Conservation (phyloP, 805 yeast genomes). For the Wickerhamomyces xylosicus region DNA sequence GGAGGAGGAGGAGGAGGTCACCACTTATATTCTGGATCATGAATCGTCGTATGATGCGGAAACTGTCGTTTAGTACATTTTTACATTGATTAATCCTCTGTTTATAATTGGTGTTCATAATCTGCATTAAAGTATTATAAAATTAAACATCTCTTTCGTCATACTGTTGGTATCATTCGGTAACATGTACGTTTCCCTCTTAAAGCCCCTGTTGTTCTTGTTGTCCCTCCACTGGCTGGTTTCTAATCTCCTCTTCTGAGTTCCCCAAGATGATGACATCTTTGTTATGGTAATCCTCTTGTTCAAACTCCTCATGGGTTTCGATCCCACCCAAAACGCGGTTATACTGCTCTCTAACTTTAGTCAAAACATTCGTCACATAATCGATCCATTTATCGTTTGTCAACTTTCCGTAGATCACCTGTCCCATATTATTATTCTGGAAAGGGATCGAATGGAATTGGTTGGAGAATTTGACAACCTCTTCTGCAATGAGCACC, state of each 20-base stretch:
- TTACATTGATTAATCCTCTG: too few relatives aligned
- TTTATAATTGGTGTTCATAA: too few relatives aligned
- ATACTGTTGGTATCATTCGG: too few relatives aligned
- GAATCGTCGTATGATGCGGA: not conserved
- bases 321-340: conserved; percentile 68
- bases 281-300: conserved; percentile 12
- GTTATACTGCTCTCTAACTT: conserved; percentile 78
- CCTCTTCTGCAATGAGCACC: conserved; percentile 89
- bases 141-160: too few relatives aligned
- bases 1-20: too few relatives aligned
- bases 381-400: conserved; percentile 60
- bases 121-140: too few relatives aligned
- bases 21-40: not conserved
- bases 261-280: conserved; percentile 19
- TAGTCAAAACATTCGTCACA: conserved; percentile 64
- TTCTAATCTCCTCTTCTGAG: conserved; percentile 18
- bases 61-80: not conserved
- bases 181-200: too few relatives aligned
- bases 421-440: conserved; percentile 15
- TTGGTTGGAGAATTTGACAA: conserved; percentile 64
- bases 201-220: conserved; percentile 1
- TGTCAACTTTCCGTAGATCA: conserved; percentile 16
- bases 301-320: conserved; percentile 16
- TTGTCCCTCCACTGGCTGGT: conserved; percentile 9
- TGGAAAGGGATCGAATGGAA: conserved; percentile 19